Base-by-base conservation (phyloP, 768 basidiomycete genomes). In the Cystofilobasidium macerans region DNA sequence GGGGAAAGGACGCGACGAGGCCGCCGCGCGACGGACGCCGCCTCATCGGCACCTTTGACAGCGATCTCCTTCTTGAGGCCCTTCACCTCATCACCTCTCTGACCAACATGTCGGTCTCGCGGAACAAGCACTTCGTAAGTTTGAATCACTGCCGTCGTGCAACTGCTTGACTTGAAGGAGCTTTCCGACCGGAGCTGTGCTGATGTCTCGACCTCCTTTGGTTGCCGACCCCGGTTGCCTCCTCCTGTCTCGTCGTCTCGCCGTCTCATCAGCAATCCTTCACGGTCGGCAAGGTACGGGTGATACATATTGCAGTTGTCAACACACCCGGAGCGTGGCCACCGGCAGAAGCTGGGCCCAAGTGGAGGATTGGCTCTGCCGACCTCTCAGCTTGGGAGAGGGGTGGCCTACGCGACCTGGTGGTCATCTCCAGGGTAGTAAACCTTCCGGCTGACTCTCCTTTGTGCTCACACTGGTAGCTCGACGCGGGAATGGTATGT, bases 221-320 rank as follows among this genome's bases (percentile, higher is more conserved):
- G n/a, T n/a, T n/a, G n/a, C n/a, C n/a, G 9, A 43, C 42, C 42
- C 42, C 42, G 8, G 8, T 18, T 5, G 14, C 12, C 42, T 20
- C 18, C 4, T 43, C 4, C 48, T 51, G 24, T 51, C 28, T 8
- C 13, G 9, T 30, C 48, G 6, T 26, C 48, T 32, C 13, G 26
- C 30, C 51, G 12, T 5, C 28, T 26, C 51, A 6, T 5, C 22
- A 67, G 65, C 65, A 67, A 67, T 75, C 73, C 14, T 97, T 95
- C 71, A 95, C 92, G 0, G 88, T 97, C 13, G 92, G 92, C 62
- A 97, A 97, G 79, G 86, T 95, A 57, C 91, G 91, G n/a, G n/a
- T n/a, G n/a, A n/a, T n/a, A n/a, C n/a, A n/a, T n/a, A n/a, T n/a
- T n/a, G n/a, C n/a, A n/a, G n/a, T n/a, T n/a, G n/a, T n/a, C n/a